Evolutionary conservation across 1,139 yeast species (phyloP), one percentile per base, ranked within the genome.

Genomic region (Debaryomyces coudertii): DNA sequence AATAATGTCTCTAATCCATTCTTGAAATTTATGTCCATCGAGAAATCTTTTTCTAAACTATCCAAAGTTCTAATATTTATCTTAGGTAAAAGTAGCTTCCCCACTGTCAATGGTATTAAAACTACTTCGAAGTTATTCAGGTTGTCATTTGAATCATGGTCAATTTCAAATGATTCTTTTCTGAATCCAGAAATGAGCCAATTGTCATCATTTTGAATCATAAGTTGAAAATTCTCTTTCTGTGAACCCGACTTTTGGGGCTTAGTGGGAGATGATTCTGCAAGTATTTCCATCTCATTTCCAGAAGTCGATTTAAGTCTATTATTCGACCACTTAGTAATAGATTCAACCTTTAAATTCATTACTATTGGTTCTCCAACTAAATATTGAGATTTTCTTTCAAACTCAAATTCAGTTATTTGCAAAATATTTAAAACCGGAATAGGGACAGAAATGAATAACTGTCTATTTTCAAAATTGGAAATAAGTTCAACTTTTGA

Each of bases 161-260:
- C 67, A 5, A 74, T 61, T 11, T 65, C 62, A 46, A 82, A 79
- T n/a, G 71, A 63, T 27, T 80, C 79, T 51, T 66, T 71, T 48
- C 77, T 78, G 51, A 77, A 71, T 1, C 96, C 96, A 1, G 89
- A 80, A 6, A 87, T 64, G 5, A 87, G 65, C 96, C 96, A 88
- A 42, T 76, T 77, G 20, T 73, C 79, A 47, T 74, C 79, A 38
- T 65, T 68, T 20, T 57, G 61, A 9, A 73, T 42, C 2, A 53
- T 48, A 3, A 70, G 43, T 49, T 69, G 76, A 46, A 69, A 71
- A 15, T 35, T 30, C 29, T 57, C 58, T 9, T 39, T 45, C 6
- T 18, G 36, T 8, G 18, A 15, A 4, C 11, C 27, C 3, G 40
- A 22, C 20, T 35, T 36, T 23, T 27, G 31, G 48, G 40, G n/a